Evolutionary conservation across 2,329 filamentous ascomycete species (phyloP).

Genomic region (Pseudocercospora eumusae): DNA sequence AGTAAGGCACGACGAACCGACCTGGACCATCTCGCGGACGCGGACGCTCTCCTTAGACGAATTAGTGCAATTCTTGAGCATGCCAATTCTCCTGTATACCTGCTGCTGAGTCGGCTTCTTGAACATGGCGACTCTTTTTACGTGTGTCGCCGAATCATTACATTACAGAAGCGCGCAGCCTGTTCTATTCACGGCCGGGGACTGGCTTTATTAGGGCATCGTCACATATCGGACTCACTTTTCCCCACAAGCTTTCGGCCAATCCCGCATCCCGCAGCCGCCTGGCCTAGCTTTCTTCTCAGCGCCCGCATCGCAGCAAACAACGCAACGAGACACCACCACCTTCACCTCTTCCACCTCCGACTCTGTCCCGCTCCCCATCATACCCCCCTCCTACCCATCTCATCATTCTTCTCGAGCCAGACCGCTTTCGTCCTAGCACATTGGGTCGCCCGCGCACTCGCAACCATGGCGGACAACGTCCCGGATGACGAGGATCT

Average conservation of each 20-base stretch:
- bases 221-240: background rate
- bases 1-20: conserved; percentile 69
- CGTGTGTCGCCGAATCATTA: background rate
- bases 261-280: background rate
- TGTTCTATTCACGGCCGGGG: background rate
- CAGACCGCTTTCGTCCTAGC: background rate
- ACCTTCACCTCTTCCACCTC: background rate
- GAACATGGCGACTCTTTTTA: conserved; percentile 40
- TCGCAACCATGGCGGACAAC: conserved; percentile 71
- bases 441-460: background rate
- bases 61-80: background rate
- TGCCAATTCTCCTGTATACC: conserved; percentile 23
- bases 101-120: conserved; percentile 49
- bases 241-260: background rate
- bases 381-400: background rate
- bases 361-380: background rate
- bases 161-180: background rate
- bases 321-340: conserved; percentile 1
- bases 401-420: background rate
- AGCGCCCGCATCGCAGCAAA: conserved; percentile 6
- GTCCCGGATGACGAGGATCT: conserved; percentile 84
- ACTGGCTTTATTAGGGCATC: no score
- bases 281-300: background rate
- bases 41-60: conserved; percentile 54
- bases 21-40: conserved; percentile 87